Conservation (phyloP, 495 filamentous ascomycete species). For the Neurospora sp. region DNA sequence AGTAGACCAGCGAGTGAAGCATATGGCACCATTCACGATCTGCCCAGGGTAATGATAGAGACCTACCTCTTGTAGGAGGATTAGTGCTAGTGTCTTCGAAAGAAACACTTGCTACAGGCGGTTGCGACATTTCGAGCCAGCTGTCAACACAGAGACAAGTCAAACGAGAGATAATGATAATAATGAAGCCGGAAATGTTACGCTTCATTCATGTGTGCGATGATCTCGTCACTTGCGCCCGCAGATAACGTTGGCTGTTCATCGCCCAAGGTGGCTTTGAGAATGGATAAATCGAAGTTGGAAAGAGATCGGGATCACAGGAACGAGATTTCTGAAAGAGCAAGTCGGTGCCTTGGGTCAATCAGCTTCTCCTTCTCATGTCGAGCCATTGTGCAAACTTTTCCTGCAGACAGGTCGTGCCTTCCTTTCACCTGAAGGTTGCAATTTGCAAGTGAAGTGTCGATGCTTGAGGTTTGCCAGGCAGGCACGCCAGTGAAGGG, state of each 20-base stretch:
- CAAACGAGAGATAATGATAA: not conserved
- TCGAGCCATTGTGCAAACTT: not conserved
- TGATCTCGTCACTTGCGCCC: not conserved
- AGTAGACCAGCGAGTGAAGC: not conserved
- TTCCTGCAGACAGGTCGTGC: not conserved
- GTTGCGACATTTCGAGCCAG: not conserved
- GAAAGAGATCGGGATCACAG: not conserved
- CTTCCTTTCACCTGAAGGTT: not conserved
- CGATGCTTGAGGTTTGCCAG: not conserved
- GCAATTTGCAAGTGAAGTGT: not conserved
- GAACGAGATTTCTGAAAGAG: not conserved
- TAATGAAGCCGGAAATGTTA: not conserved
- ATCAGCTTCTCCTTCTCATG: not conserved
- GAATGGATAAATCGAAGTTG: not conserved
- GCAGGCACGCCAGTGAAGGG: not conserved
- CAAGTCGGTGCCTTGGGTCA: not conserved
- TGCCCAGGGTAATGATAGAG: not conserved
- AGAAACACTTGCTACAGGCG: slow-evolving; percentile 1
- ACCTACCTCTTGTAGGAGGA: slow-evolving; percentile 6
- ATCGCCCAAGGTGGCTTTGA: not conserved
- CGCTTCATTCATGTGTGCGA: not conserved
- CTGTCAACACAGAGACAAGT: not conserved
- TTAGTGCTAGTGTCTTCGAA: slow-evolving; percentile 9
- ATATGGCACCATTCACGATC: not conserved
- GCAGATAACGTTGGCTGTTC: not conserved